phyloP scores from a whole-genome alignment of 139 green algal species.

The Edaphochlamys debaryana region DNA sequence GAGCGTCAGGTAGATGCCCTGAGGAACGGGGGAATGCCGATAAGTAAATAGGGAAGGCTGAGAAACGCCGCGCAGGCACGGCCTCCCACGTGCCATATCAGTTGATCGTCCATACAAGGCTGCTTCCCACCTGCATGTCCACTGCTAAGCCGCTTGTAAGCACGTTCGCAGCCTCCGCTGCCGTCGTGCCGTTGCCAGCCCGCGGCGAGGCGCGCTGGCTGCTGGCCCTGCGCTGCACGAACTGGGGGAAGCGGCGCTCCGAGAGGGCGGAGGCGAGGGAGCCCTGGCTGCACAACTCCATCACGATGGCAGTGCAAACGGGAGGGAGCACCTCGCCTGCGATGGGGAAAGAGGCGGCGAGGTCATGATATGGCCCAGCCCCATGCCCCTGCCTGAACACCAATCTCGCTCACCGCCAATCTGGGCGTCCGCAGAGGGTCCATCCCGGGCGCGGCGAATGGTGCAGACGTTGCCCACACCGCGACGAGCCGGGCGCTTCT shows the following conservation, averaged over 20 bases:
- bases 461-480: too few relatives aligned
- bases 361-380: too few relatives aligned
- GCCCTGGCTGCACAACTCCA: background rate
- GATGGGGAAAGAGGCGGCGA: too few relatives aligned
- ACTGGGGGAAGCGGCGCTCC: background rate
- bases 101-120: too few relatives aligned
- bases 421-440: too few relatives aligned
- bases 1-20: constrained; percentile 33
- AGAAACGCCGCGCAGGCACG: background rate
- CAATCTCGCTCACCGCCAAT: too few relatives aligned
- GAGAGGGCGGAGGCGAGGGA: background rate
- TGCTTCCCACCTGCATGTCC: constrained; percentile 18
- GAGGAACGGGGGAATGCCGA: background rate
- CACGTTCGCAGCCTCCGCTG: background rate
- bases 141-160: too few relatives aligned
- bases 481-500: too few relatives aligned
- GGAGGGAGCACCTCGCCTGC: background rate
- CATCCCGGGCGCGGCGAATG: too few relatives aligned
- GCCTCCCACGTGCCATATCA: background rate
- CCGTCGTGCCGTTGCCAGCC: background rate
- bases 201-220: background rate
- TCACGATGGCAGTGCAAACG: constrained; percentile 40
- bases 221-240: background rate
- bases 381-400: too few relatives aligned
- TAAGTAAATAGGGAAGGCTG: too few relatives aligned